phyloP scores from a whole-genome alignment of 2,329 filamentous ascomycete genomes.

The Exophiala aquamarina region DNA sequence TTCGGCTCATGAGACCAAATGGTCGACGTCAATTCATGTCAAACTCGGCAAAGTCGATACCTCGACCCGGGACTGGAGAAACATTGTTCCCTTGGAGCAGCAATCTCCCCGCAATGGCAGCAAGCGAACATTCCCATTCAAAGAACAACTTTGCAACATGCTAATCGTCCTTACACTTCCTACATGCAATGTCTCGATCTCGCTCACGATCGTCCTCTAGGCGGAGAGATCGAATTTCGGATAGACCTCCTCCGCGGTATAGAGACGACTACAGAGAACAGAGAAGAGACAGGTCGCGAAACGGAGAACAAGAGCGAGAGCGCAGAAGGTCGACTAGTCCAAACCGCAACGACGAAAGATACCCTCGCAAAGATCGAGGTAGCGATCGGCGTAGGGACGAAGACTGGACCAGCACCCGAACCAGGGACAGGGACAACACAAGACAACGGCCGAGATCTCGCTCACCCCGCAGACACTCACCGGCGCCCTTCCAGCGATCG shows the following conservation, averaged over 20 bases:
- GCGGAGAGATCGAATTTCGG: too few relatives aligned
- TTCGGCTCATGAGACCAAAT: too few relatives aligned
- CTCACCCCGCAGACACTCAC: slow-evolving; percentile 19
- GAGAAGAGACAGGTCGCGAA: background rate
- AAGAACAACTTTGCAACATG: too few relatives aligned
- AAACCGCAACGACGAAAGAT: background rate
- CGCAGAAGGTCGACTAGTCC: background rate
- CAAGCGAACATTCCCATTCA: too few relatives aligned
- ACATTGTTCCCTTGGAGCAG: too few relatives aligned
- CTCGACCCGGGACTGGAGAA: background rate
- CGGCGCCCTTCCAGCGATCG: slow-evolving; percentile 9
- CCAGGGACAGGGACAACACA: background rate
- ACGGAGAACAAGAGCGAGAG: background rate
- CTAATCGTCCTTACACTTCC: too few relatives aligned
- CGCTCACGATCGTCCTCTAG: too few relatives aligned
- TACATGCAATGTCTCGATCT: too few relatives aligned
- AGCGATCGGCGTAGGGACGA: background rate
- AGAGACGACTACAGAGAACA: background rate
- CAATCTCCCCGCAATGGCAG: too few relatives aligned
- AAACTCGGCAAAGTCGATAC: too few relatives aligned
- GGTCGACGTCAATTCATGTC: too few relatives aligned
- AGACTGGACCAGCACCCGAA: background rate
- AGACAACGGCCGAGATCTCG: slow-evolving; percentile 11
- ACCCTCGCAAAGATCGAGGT: background rate
- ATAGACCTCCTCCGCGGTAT: background rate